phyloP scores from a whole-genome alignment of 129 eudicot species.

The Mikania micrantha region DNA sequence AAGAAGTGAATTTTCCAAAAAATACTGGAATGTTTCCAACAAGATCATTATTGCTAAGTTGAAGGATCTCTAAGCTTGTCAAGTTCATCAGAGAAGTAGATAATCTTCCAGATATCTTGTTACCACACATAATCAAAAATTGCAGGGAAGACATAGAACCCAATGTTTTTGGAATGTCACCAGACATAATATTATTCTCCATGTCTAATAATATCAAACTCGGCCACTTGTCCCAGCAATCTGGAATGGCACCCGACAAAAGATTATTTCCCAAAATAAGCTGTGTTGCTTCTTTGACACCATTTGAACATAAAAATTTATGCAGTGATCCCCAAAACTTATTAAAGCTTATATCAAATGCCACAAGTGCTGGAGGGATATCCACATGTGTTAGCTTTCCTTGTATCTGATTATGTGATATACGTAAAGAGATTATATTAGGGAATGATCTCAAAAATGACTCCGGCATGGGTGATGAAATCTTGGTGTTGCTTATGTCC shows the following conservation, averaged over 20 bases:
- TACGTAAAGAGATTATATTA: background rate
- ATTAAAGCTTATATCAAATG: background rate
- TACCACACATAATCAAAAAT: slow-evolving; percentile 16
- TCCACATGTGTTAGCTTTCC: background rate
- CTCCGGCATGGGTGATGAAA: background rate
- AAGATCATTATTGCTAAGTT: background rate
- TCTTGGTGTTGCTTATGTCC: background rate
- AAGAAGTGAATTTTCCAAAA: background rate
- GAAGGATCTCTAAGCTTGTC: background rate
- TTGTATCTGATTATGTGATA: slow-evolving; percentile 20
- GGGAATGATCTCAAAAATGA: background rate
- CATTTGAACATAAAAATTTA: slow-evolving; percentile 25
- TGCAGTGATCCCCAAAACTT: slow-evolving; percentile 3
- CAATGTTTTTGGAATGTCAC: slow-evolving; percentile 18
- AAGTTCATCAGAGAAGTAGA: slow-evolving; percentile 12
- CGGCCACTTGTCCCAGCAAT: slow-evolving; percentile 6
- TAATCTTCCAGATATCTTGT: slow-evolving; percentile 16
- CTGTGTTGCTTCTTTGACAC: background rate
- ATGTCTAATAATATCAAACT: background rate
- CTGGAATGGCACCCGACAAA: slow-evolving; percentile 25
- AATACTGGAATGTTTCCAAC: slow-evolving; percentile 12
- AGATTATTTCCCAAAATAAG: slow-evolving; percentile 29
- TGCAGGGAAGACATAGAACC: background rate
- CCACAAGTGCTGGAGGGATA: background rate
- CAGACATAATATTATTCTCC: background rate